Base-by-base conservation (phyloP, 352 stramenopile genomes). In the Globisporangium takayamanum region DNA sequence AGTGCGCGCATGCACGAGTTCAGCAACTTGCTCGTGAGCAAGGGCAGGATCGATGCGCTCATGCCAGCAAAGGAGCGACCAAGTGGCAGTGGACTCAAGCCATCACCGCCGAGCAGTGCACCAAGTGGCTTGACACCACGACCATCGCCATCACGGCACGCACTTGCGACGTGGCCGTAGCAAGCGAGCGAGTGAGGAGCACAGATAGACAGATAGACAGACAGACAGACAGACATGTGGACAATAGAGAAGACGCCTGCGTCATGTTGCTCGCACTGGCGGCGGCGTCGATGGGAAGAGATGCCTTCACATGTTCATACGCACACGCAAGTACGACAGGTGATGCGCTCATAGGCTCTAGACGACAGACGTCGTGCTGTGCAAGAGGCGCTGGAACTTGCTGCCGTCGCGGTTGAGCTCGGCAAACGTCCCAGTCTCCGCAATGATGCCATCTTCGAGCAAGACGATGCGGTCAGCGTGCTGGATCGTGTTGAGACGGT, bases 401-500 rank as follows among this genome's bases (percentile, higher is more conserved):
- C 76, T 89, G 51, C 84, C 84, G 66, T 88, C 74, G 39, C 71
- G 66, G 61, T 89, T 88, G 37, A 94, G 62, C 59, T 92, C 73
- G 18, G 85, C 78, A 54, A 85, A 92, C 3, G 80, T 91, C 41
- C 85, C 85, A 12, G 62, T 78, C 60, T 96, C 87, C 0, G 70
- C 72, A 51, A 96, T 92, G 41, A 75, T 66, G 16, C 87, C 84
- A n/a, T 92, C 63, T 37, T 95, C 78, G 3, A 96, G 60, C 54
- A 96, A 55, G 60, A 90, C 82, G 67, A 96, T 92, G 26, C 80
- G 79, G 62, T 88, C 85, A 14, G 81, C 83, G 44, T 89, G 77
- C 66, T 87, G 84, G 57, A 96, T 94, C 22, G 87, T 95, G 66
- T 87, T 85, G 52, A 96, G 61, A 33, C 86, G 77, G 63, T 95